Base-by-base conservation (phyloP, 1,284 basidiomycete genomes). In the Cutaneotrichosporon cavernicola region DNA sequence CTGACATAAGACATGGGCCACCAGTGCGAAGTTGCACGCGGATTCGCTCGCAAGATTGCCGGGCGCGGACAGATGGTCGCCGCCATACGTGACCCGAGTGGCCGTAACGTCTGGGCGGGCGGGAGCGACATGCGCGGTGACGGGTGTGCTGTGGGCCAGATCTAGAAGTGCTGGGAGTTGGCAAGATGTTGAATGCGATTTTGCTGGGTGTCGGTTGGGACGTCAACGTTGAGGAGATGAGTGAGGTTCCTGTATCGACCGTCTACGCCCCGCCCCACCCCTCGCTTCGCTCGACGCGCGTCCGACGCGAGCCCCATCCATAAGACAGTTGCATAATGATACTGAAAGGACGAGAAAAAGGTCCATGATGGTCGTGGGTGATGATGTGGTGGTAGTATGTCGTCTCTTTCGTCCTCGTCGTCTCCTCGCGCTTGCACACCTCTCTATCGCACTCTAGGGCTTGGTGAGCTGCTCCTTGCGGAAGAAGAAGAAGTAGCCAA, bases 1-100 rank as follows among this genome's bases (percentile, higher is more conserved):
- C 58, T 60, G 50, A 60, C 58, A 16, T 4, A 70, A 89, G 88
- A 80, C 31, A 92, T 97, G 90, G 95, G 96, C 0, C 96, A 98
- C 76, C 85, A 90, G 70, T 89, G 88, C 52, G 85, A 87, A 60
- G 65, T 83, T 1, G 85, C 89, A 1, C 81, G 73, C 10, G 90
- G 89, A 0, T 88, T 87, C 75, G 80, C 78, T 30, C 84, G 92
- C 62, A 83, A 81, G 5, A 86, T 90, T 82, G 86, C 96, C 73
- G 96, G 96, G n/a, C 85, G 91, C n/a, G 96, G 96, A 5, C 80
- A 96, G 81, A 82, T 95, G 61, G 95, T 96, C 69, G 90, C 93
- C 78, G 89, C 86, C 72, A 82, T 92, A 30, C 79, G 82, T 7
- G 87, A 91, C 78, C 80, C 86, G 34, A 89, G 89, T 9, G 81